A percentile compares a stretch with the other conserved stretches of the same genome.
Evolutionary conservation across 2,329 filamentous ascomycete species (phyloP).

Genomic region (Cordyceps tenuipes): DNA sequence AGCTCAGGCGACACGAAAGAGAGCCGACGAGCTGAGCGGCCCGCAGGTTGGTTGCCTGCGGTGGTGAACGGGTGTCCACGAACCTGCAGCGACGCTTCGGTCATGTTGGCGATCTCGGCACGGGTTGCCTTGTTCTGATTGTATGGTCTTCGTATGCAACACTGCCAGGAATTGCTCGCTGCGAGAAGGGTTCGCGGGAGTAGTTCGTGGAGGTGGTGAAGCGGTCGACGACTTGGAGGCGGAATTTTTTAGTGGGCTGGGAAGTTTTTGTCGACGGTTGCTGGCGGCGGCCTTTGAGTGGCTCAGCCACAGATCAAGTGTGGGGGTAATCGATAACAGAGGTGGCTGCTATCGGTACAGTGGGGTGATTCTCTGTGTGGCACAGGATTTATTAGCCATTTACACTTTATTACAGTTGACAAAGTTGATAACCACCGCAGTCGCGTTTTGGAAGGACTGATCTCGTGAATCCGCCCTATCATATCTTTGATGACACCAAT

Average conservation of each 20-base stretch:
- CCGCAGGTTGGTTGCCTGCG: background rate
- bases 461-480: no score
- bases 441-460: no score
- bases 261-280: conserved; percentile 11
- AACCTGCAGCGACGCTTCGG: conserved; percentile 40
- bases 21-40: background rate
- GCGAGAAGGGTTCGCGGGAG: background rate
- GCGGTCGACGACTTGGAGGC: conserved; percentile 14
- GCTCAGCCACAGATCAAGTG: conserved; percentile 6
- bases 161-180: background rate
- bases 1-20: conserved; percentile 1
- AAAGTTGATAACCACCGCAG: no score
- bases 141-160: background rate
- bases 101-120: conserved; percentile 25
- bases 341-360: background rate
- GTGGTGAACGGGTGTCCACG: conserved; percentile 22
- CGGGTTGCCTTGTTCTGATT: background rate
- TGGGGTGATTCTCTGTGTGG: no score
- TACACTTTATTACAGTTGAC: no score
- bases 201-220: conserved; percentile 9
- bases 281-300: conserved; percentile 9
- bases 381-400: no score
- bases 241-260: conserved; percentile 13
- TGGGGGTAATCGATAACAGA: conserved; percentile 12
- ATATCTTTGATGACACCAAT: no score